Evolutionary conservation across 2,329 filamentous ascomycete species (phyloP), one percentile per base, ranked within the genome.

Genomic region (Aspergillus texensis): DNA sequence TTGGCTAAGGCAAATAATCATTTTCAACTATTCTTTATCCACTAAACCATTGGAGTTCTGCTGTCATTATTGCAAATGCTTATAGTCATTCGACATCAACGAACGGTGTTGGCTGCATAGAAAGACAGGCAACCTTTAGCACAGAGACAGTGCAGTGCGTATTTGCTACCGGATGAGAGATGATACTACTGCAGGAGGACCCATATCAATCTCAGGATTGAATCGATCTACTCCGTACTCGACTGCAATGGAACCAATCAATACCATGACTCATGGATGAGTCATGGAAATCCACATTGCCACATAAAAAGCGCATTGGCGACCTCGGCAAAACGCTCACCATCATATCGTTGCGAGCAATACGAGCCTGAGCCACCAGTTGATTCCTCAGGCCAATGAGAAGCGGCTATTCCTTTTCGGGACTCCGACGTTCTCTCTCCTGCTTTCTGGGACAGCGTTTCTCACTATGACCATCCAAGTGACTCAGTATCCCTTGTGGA

Each of bases 401-500:
- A 16, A 6, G 2, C 53, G 11, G 39, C 65, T 62, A 70, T 65
- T 67, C 70, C 71, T 54, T 46, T 71, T 73, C 64, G 21, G 70
- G 71, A 69, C 65, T 71, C 71, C 72, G 70, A 68, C 34, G 60
- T 24, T 28, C 9, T 14, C 10, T 24, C 16, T 21, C 4, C 39
- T 11, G 53, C 32, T 57, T 8, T 9, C 39, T n/a, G 26, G 9
- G 46, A 30, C 24, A 34, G 12, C 10, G 11, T 28, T 34, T 19
- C 16, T 53, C 19, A 21, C 14, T 11, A 6, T 50, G 46, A 50
- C 11, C 26, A 9, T 36, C 32, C 19, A n/a, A 36, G n/a, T 61
- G 60, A 61, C 53, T 61, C 60, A 61, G 43, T 52, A 8, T 32
- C 6, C n/a, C 12, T 3, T 12, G 43, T 39, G 59, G 52, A 48